A percentile compares a stretch with the other conserved stretches of the same genome.
These are phyloP conservation scores for Neofusicoccum laricinum DNA, from an alignment of 2,329 filamentous ascomycete species.

Conservation along the genomic window DNA sequence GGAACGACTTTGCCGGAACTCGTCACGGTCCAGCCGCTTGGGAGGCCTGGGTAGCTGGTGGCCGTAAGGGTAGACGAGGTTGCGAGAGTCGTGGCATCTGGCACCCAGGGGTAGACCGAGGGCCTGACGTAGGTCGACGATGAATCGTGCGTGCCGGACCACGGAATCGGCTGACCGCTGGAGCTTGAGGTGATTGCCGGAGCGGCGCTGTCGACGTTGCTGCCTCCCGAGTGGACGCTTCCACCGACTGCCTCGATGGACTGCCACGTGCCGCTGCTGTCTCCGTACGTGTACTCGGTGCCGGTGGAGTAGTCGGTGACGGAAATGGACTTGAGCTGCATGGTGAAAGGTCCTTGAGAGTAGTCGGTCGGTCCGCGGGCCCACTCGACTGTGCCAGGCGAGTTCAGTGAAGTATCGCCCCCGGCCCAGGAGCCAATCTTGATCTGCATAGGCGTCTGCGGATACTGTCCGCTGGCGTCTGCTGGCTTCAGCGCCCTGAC, in stretches of 20 bases:
- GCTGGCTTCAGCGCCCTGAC: constrained; percentile 71
- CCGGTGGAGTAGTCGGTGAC: constrained; percentile 94
- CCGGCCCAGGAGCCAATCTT: constrained; percentile 92
- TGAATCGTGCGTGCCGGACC: constrained; percentile 60
- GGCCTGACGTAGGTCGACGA: constrained; percentile 50
- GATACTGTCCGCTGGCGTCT: constrained; percentile 76
- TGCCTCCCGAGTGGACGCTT: constrained; percentile 61
- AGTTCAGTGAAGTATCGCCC: constrained; percentile 81
- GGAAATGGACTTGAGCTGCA: constrained; percentile 73
- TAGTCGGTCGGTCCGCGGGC: constrained; percentile 85
- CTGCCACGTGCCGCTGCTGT: constrained; percentile 72
- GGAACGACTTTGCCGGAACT: constrained; percentile 76
- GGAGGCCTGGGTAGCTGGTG: constrained; percentile 58
- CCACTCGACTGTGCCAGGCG: constrained; percentile 83
- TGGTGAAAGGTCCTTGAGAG: constrained; percentile 75
- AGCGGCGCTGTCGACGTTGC: constrained; percentile 51
- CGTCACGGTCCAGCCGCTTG: constrained; percentile 78
- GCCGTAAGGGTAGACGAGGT: constrained; percentile 45
- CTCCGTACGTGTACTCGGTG: constrained; percentile 75
- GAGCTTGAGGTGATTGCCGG: constrained; percentile 63
- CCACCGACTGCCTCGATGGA: constrained; percentile 83
- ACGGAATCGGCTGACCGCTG: constrained; percentile 64
- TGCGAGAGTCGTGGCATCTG: constrained; percentile 51
- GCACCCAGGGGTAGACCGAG: constrained; percentile 63
- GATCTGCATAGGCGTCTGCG: constrained; percentile 92